Evolutionary conservation across 352 stramenopile genomes (phyloP).

Genomic region (Pythium folliculosum): DNA sequence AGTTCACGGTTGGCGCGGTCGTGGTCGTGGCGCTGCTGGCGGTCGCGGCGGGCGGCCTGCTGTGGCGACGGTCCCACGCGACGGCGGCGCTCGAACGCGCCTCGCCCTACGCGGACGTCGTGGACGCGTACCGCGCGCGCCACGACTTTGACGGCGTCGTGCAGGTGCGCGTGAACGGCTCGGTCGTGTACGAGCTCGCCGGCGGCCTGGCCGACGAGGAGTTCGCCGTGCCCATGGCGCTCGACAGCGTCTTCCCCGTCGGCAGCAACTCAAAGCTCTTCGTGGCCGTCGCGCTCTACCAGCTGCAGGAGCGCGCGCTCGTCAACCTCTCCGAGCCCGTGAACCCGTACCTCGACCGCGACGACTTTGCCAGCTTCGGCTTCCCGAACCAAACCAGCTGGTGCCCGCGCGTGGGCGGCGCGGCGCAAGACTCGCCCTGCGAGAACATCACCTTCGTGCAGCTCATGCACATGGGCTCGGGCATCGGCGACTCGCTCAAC

Average conservation of each 20-base stretch:
- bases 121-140: slow-evolving; percentile 31
- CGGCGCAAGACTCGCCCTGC: slow-evolving; percentile 25
- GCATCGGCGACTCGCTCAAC: slow-evolving; percentile 36
- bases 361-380: slow-evolving; percentile 50
- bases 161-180: slow-evolving; percentile 47
- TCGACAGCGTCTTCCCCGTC: slow-evolving; percentile 59
- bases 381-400: slow-evolving; percentile 49
- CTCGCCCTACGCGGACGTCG: slow-evolving; percentile 30
- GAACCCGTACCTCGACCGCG: slow-evolving; percentile 35
- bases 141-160: slow-evolving; percentile 59
- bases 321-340: slow-evolving; percentile 42
- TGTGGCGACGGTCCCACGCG: no score
- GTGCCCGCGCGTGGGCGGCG: slow-evolving; percentile 41
- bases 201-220: slow-evolving; percentile 54
- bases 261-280: slow-evolving; percentile 65
- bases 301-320: slow-evolving; percentile 50
- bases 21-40: slow-evolving; percentile 36
- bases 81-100: slow-evolving; percentile 19
- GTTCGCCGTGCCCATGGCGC: slow-evolving; percentile 44
- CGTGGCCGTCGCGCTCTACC: slow-evolving; percentile 52
- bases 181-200: slow-evolving; percentile 47
- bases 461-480: slow-evolving; percentile 59
- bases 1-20: slow-evolving; percentile 32
- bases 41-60: slow-evolving; percentile 34
- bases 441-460: slow-evolving; percentile 62